Evolutionary conservation across 2,329 filamentous ascomycete genomes (phyloP), one percentile per base, ranked within the genome.

Genomic region (Epichloe hybrida): DNA sequence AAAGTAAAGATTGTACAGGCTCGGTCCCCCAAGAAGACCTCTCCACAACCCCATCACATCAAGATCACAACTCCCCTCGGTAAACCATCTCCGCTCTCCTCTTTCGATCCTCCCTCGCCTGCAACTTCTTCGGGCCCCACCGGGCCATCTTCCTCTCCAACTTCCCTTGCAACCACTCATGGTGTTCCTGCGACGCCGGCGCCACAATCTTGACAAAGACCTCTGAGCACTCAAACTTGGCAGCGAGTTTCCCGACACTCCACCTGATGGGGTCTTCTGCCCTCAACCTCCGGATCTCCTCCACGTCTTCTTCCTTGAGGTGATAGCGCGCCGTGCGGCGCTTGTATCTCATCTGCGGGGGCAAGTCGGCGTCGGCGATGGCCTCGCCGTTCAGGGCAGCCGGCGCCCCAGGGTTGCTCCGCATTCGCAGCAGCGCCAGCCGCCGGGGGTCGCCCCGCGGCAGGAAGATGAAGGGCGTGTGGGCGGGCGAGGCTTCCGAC

Each of bases 381-480:
- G 21, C 23, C 20, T 27, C 36, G 60, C 42, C 3, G 54, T 40
- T 1, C 7, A 60, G 48, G 8, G 8, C 58, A 7, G 58, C 27
- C 4, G 60, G 41, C 34, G 58, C 61, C 31, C 58, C 50, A 11
- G 64, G 60, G 35, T 60, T 60, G 52, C 64, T 63, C 36, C 78
- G 70, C 41, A 69, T 62, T 15, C 68, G 64, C 40, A 77, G 65
- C 62, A 75, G 72, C 45, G 72, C 70, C 49, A 68, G 66, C 31
- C 76, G 73, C 45, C 77, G 73, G 15, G 76, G 75, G 60, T 81
- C 78, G 56, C 61, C 65, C 48, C 70, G 72, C 50, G 80, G 80
- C 34, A 84, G 74, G 66, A 84, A 84, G 62, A 80, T 76, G 67
- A 81, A 75, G 51, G 80, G 80, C n/a, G 80, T 84, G 67, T 83